Evolutionary conservation across 139 green algal species (phyloP).

Genomic region (Pleodorina starrii): DNA sequence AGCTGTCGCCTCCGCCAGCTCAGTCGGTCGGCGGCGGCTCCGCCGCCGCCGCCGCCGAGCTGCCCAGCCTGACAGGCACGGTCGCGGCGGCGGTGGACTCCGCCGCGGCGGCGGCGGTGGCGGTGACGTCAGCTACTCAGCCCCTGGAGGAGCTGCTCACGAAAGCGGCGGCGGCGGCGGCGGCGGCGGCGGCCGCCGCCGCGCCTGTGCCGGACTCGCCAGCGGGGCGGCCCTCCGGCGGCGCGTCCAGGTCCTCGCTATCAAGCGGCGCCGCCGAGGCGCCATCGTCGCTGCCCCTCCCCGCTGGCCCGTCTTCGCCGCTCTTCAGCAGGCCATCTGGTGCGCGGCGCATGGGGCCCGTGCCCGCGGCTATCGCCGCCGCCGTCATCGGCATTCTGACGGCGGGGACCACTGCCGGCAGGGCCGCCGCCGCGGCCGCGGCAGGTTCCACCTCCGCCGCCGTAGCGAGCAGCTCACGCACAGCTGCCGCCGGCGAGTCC

Average conservation of each 20-base stretch:
- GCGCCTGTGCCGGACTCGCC: no score
- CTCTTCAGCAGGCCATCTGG: slow-evolving; percentile 8
- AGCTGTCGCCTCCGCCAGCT: no score
- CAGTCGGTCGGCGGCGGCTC: not conserved
- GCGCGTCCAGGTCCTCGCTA: not conserved
- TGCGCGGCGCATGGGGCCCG: not conserved
- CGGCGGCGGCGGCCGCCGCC: not conserved
- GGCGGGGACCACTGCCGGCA: not conserved
- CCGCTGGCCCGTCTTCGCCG: not conserved
- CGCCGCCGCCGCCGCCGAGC: not conserved
- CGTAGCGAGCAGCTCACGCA: no score
- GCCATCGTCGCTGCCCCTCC: no score
- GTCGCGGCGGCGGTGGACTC: slow-evolving; percentile 2
- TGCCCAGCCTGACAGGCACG: not conserved
- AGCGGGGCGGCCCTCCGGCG: slow-evolving; percentile 10
- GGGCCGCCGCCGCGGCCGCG: not conserved
- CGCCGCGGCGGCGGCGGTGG: not conserved
- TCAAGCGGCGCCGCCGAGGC: no score
- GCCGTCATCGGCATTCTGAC: not conserved
- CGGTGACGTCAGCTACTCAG: not conserved
- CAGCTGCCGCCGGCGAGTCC: no score
- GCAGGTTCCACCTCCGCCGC: not conserved
- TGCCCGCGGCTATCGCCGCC: not conserved
- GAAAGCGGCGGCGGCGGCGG: not conserved
- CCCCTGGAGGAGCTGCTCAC: not conserved